These are phyloP conservation scores for Panicum hallii DNA, from an alignment of 202 grass and related monocot species.

Conservation along the genomic window DNA sequence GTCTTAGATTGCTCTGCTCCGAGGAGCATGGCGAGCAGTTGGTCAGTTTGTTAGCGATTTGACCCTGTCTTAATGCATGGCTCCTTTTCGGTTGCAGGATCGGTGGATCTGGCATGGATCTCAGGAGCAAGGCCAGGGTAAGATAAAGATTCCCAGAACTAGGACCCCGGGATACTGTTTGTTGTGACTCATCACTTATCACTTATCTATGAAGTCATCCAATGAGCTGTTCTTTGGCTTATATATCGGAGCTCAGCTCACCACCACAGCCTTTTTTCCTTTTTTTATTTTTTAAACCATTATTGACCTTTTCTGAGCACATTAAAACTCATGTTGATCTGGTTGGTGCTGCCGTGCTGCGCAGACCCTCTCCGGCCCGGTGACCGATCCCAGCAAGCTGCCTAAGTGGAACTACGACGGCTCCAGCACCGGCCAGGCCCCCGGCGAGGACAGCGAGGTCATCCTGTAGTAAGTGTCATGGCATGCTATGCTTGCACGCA, in stretches of 20 bases:
- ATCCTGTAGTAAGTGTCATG: conserved; percentile 92
- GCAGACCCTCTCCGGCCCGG: conserved; percentile 75
- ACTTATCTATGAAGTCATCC: conserved; percentile 36
- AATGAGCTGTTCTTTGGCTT: conserved; percentile 48
- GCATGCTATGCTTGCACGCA: neutral
- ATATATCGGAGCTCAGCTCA: conserved; percentile 30
- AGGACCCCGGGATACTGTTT: conserved; percentile 45
- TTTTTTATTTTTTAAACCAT: neutral
- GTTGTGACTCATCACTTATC: conserved; percentile 29
- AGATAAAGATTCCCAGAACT: conserved; percentile 44
- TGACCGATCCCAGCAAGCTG: conserved; percentile 80
- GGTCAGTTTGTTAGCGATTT: neutral
- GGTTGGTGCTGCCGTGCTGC: conserved; percentile 40
- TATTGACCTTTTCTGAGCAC: neutral
- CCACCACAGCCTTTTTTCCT: neutral
- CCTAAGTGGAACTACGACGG: conserved; percentile 99
- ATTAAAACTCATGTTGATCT: conserved; percentile 1
- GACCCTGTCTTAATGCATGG: conserved; percentile 3
- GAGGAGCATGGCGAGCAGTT: neutral
- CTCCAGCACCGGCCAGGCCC: conserved; percentile 98
- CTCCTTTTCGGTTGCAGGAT: conserved; percentile 62
- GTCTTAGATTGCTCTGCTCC: neutral
- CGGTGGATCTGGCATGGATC: conserved; percentile 98
- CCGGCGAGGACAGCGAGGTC: conserved; percentile 96
- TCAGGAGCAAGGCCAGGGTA: conserved; percentile 98